Evolutionary conservation across 2,329 filamentous ascomycete genomes (phyloP).

Genomic region (Fusarium caatingaense): DNA sequence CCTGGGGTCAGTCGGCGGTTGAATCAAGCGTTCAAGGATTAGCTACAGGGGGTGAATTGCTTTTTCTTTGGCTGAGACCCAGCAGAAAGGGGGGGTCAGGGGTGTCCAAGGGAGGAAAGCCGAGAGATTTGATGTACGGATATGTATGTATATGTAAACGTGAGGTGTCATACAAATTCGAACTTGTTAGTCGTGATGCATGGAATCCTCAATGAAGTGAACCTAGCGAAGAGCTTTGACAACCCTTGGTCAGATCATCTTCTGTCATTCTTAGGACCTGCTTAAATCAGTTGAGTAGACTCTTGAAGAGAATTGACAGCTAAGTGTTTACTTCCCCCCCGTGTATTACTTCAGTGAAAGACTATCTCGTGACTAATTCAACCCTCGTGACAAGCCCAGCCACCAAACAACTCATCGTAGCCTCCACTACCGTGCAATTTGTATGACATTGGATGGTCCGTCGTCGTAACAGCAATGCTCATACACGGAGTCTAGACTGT

Average conservation of each 20-base stretch:
- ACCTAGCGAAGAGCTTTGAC: not conserved
- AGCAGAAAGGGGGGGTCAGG: conserved; percentile 29
- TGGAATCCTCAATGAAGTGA: conserved; percentile 8
- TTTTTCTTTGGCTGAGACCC: conserved; percentile 28
- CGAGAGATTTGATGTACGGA: conserved; percentile 11
- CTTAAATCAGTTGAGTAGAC: not conserved
- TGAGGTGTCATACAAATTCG: conserved; percentile 7
- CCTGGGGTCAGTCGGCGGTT: conserved; percentile 42
- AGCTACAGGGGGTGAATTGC: conserved; percentile 2
- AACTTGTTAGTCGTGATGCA: conserved; percentile 1
- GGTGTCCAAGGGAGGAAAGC: conserved; percentile 30
- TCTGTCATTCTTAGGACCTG: conserved; percentile 1
- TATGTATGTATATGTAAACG: not conserved
- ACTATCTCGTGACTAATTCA: conserved; percentile 12
- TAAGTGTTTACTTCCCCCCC: not conserved
- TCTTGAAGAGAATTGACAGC: not conserved
- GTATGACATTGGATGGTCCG: conserved; percentile 6
- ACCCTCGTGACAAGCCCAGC: conserved; percentile 4
- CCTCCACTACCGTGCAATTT: not conserved
- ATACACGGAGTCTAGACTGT: not conserved
- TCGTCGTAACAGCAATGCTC: not conserved
- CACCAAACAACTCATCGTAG: conserved; percentile 8
- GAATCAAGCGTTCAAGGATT: conserved; percentile 44
- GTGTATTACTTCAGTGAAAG: not conserved
- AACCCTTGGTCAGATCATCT: conserved; percentile 24